phyloP scores from a whole-genome alignment of 768 basidiomycete genomes.

The Tricholoma sp. region DNA sequence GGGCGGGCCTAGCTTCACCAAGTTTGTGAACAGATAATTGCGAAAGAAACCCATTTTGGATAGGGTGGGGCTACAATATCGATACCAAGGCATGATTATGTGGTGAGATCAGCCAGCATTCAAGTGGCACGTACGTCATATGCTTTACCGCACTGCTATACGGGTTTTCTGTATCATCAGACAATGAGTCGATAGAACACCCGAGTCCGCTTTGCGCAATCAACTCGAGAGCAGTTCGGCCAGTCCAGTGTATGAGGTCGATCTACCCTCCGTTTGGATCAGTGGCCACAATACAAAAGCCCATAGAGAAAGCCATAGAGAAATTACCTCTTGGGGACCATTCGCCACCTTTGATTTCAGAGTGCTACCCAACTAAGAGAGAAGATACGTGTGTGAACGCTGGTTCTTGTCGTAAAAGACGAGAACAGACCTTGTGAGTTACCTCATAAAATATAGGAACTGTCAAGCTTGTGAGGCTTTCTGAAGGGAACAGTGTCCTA shows the following conservation, averaged over 20 bases:
- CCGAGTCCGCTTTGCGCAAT: conserved; percentile 27
- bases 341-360: conserved; percentile 1
- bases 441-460: conserved; percentile 15
- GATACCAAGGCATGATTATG: too few species aligned
- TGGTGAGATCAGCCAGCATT: too few species aligned
- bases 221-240: conserved; percentile 24
- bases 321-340: conserved; percentile 11
- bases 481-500: neutral
- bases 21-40: neutral
- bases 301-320: too few species aligned
- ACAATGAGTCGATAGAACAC: conserved; percentile 24
- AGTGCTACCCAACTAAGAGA: neutral
- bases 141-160: conserved; percentile 22
- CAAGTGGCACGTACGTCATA: conserved; percentile 15
- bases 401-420: too few species aligned
- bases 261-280: conserved; percentile 10
- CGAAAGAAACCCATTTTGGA: too few species aligned
- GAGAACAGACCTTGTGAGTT: conserved; percentile 9
- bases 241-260: conserved; percentile 23
- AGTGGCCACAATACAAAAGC: neutral
- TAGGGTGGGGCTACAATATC: too few species aligned
- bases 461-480: neutral
- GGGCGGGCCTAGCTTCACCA: conserved; percentile 25
- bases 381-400: neutral
- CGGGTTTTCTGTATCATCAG: conserved; percentile 20